Evolutionary conservation across 352 stramenopile species (phyloP).

Genomic region (Thalassiosira mediterranea): DNA sequence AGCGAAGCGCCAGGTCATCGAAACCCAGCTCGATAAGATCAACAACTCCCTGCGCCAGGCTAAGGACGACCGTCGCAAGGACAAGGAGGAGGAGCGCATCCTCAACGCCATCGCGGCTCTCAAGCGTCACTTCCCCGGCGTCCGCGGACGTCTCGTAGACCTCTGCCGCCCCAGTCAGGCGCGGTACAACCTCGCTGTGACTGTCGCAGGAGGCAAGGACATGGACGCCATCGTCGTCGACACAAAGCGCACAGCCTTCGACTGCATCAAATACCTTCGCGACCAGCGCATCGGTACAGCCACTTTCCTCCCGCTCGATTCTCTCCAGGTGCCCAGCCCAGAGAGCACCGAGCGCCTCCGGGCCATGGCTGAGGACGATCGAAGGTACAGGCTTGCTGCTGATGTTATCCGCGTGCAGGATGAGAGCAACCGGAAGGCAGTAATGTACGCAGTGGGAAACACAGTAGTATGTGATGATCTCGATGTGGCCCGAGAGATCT

Average conservation of each 20-base stretch:
- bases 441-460: slow-evolving; percentile 94
- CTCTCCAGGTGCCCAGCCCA: slow-evolving; percentile 86
- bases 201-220: slow-evolving; percentile 96
- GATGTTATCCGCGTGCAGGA: slow-evolving; percentile 95
- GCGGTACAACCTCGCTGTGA: slow-evolving; percentile 97
- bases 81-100: slow-evolving; percentile 89
- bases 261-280: slow-evolving; percentile 93
- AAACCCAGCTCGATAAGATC: slow-evolving; percentile 82
- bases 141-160: slow-evolving; percentile 95
- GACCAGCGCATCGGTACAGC: slow-evolving; percentile 93
- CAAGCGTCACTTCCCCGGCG: slow-evolving; percentile 86
- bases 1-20: slow-evolving; percentile 70
- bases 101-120: slow-evolving; percentile 81
- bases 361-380: slow-evolving; percentile 85
- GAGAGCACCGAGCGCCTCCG: slow-evolving; percentile 93
- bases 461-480: slow-evolving; percentile 96
- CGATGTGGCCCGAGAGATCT: slow-evolving; percentile 89
- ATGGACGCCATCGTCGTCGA: slow-evolving; percentile 95
- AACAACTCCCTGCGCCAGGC: slow-evolving; percentile 90
- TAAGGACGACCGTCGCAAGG: slow-evolving; percentile 91
- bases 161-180: slow-evolving; percentile 95
- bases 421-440: slow-evolving; percentile 88
- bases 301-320: slow-evolving; percentile 97
- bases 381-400: slow-evolving; percentile 90
- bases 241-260: slow-evolving; percentile 82